phyloP scores from a whole-genome alignment of 2,329 filamentous ascomycete species.

The Trichoderma endophyticum region DNA sequence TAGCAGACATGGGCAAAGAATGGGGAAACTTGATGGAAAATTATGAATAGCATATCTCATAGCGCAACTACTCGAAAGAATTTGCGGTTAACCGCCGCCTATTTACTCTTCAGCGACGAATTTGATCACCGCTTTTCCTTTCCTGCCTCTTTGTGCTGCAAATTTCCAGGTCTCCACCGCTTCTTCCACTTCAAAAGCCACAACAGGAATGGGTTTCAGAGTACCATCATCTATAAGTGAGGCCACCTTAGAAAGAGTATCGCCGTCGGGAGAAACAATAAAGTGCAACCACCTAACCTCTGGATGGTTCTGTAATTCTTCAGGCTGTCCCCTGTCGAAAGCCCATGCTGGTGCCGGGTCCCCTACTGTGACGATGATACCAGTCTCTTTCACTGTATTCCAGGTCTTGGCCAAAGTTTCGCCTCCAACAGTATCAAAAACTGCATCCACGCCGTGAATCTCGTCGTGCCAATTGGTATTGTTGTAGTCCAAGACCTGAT shows the following conservation, averaged over 20 bases:
- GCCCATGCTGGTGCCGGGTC: constrained; percentile 36
- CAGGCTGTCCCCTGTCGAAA: constrained; percentile 21
- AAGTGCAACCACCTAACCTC: constrained; percentile 30
- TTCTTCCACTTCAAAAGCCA: constrained; percentile 23
- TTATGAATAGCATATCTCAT: not conserved
- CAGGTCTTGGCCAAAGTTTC: not conserved
- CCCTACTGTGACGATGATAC: constrained; percentile 33
- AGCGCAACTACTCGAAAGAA: not conserved
- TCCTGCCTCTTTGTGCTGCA: constrained; percentile 23
- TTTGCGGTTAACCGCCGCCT: not conserved
- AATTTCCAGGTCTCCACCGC: constrained; percentile 29
- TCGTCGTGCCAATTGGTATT: not conserved
- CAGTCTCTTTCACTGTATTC: constrained; percentile 18
- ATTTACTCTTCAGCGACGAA: constrained; percentile 16
- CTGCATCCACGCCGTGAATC: not conserved
- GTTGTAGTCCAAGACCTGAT: not conserved
- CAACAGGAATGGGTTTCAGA: constrained; percentile 24
- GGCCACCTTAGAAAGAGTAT: constrained; percentile 21
- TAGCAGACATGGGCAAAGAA: not conserved
- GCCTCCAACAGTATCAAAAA: not conserved
- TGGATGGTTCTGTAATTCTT: constrained; percentile 21
- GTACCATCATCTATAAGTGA: constrained; percentile 24
- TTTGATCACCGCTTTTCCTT: constrained; percentile 28
- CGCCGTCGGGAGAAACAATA: constrained; percentile 25
- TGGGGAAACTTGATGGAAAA: not conserved